Conservation (phyloP, 441 rosid species). For the Erysimum pusillum region DNA sequence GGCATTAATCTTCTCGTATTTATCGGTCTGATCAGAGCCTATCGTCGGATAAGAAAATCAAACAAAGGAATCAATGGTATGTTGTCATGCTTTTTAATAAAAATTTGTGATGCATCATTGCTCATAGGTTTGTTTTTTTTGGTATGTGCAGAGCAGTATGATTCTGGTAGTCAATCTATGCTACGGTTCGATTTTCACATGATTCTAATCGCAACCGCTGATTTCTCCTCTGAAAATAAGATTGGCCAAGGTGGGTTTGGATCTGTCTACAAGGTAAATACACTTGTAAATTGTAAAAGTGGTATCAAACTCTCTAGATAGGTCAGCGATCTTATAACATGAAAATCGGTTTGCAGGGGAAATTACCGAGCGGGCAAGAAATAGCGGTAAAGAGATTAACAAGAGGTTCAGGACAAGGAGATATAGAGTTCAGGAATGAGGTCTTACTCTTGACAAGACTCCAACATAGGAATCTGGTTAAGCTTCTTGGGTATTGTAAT, state of each 20-base stretch:
- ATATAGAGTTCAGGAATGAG: slow-evolving; percentile 60
- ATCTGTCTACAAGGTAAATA: slow-evolving; percentile 36
- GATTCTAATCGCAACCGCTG: slow-evolving; percentile 14
- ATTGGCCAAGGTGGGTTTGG: slow-evolving; percentile 49
- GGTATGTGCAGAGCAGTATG: not conserved
- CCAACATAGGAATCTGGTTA: slow-evolving; percentile 64
- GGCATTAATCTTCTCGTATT: slow-evolving; percentile 29
- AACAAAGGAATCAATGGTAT: slow-evolving; percentile 15
- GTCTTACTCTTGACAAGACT: slow-evolving; percentile 58
- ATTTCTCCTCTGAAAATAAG: slow-evolving; percentile 33
- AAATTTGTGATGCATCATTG: not conserved
- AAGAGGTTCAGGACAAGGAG: slow-evolving; percentile 53
- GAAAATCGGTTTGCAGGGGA: slow-evolving; percentile 49
- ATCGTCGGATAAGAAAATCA: slow-evolving; percentile 23
- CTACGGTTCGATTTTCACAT: slow-evolving; percentile 3
- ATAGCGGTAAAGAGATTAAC: slow-evolving; percentile 63
- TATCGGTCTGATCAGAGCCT: slow-evolving; percentile 31
- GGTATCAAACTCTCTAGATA: not conserved
- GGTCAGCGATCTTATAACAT: not conserved
- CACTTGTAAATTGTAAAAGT: not conserved
- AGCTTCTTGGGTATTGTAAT: slow-evolving; percentile 57
- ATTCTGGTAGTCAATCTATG: slow-evolving; percentile 9
- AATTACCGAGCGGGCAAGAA: slow-evolving; percentile 47
- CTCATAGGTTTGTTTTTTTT: slow-evolving; percentile 3
- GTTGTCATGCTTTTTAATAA: slow-evolving; percentile 2